Percentiles rank a stretch among this genome's conserved stretches.
Evolutionary conservation across 495 filamentous ascomycete genomes (phyloP).

Genomic region (Daldinia grandis): DNA sequence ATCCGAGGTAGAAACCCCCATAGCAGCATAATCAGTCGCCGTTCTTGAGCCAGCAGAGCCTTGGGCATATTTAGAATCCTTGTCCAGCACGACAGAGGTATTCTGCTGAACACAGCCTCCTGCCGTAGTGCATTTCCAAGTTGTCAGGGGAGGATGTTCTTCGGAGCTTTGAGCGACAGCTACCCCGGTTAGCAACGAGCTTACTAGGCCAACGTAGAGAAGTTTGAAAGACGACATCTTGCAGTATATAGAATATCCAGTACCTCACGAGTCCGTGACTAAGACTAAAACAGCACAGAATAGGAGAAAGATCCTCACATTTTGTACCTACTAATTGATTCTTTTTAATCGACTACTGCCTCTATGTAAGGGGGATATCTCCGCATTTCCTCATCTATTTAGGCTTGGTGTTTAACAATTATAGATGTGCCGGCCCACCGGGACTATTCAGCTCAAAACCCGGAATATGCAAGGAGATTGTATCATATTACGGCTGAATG

Average conservation of each 20-base stretch:
- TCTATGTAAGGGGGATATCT: slow-evolving; percentile 24
- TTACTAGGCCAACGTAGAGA: slow-evolving; percentile 29
- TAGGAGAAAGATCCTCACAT: slow-evolving; percentile 20
- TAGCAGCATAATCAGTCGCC: slow-evolving; percentile 36
- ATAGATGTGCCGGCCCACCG: slow-evolving; percentile 24
- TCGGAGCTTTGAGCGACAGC: slow-evolving; percentile 44
- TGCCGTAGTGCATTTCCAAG: slow-evolving; percentile 52
- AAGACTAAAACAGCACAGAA: slow-evolving; percentile 18
- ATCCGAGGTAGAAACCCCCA: slow-evolving; percentile 38
- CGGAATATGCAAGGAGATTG: slow-evolving; percentile 35
- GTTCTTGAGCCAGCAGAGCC: slow-evolving; percentile 36
- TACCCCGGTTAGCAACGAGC: slow-evolving; percentile 28
- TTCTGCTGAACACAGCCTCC: slow-evolving; percentile 51
- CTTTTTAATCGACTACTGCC: slow-evolving; percentile 26
- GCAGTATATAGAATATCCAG: not conserved
- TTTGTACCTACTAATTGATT: slow-evolving; percentile 19
- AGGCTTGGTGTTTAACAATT: slow-evolving; percentile 33
- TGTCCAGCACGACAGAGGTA: slow-evolving; percentile 54
- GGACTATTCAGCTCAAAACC: slow-evolving; percentile 34
- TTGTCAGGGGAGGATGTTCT: slow-evolving; percentile 48
- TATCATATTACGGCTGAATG: slow-evolving; percentile 32
- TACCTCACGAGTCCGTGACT: slow-evolving; percentile 1
- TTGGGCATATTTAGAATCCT: slow-evolving; percentile 39
- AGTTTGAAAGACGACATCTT: slow-evolving; percentile 43
- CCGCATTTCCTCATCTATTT: slow-evolving; percentile 41